A percentile compares a stretch with the other conserved stretches of the same genome.
These are phyloP conservation scores for Thelonectria discophora DNA, from an alignment of 2,329 filamentous ascomycete genomes.

Conservation along the genomic window DNA sequence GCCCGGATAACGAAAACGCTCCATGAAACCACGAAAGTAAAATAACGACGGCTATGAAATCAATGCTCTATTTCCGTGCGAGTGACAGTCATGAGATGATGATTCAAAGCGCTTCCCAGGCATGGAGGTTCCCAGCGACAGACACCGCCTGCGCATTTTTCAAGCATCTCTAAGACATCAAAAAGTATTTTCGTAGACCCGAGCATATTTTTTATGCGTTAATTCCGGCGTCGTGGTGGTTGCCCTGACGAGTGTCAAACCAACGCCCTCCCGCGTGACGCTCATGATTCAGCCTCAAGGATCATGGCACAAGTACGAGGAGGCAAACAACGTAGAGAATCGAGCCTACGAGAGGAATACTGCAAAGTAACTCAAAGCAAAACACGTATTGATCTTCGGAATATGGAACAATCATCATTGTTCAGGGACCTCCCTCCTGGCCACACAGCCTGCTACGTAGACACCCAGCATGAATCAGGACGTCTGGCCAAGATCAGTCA, in stretches of 20 bases:
- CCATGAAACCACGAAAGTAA: too few species aligned
- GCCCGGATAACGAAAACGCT: too few species aligned
- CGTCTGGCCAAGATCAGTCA: not conserved
- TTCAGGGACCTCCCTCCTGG: too few species aligned
- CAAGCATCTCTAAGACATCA: not conserved
- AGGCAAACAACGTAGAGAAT: too few species aligned
- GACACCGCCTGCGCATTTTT: not conserved
- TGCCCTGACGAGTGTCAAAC: slow-evolving; percentile 25
- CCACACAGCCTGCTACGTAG: not conserved
- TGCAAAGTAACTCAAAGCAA: too few species aligned
- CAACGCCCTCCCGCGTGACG: slow-evolving; percentile 1
- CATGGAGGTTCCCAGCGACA: too few species aligned
- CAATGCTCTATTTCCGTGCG: too few species aligned
- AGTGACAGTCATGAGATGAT: too few species aligned
- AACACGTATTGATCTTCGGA: too few species aligned
- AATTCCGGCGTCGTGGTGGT: slow-evolving; percentile 26
- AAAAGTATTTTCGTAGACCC: not conserved
- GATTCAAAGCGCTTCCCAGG: not conserved
- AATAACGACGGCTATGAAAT: too few species aligned
- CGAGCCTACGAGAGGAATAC: too few species aligned
- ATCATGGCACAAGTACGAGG: not conserved
- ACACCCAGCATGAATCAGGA: not conserved
- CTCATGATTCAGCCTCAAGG: not conserved
- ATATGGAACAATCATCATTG: not conserved
- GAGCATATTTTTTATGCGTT: not conserved